These are phyloP conservation scores for Nicotiana obtusifolia DNA, from an alignment of 257 asterid species.

Conservation along the genomic window DNA sequence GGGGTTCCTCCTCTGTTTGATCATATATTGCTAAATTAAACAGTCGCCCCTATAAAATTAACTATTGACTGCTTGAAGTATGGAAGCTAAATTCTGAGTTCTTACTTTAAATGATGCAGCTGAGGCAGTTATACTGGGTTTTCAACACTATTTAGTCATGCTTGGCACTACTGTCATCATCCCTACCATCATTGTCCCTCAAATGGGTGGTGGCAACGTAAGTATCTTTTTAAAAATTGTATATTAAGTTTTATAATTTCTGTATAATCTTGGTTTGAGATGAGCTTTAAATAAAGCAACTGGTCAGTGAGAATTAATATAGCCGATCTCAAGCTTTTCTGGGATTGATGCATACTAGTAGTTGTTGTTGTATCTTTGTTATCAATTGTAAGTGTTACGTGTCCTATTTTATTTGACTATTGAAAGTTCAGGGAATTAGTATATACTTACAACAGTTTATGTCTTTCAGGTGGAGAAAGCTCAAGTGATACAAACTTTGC, in stretches of 20 bases:
- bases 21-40: neutral
- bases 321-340: neutral
- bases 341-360: neutral
- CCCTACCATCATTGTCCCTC: slow-evolving; percentile 78
- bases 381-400: neutral
- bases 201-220: slow-evolving; percentile 92
- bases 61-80: neutral
- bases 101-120: slow-evolving; percentile 39
- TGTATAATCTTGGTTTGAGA: neutral
- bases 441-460: neutral
- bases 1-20: neutral
- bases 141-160: slow-evolving; percentile 94
- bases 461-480: slow-evolving; percentile 65
- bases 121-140: slow-evolving; percentile 71
- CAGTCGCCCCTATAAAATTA: neutral
- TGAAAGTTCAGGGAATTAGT: neutral
- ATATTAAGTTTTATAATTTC: neutral
- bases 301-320: neutral
- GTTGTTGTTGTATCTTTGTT: neutral
- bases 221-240: slow-evolving; percentile 14
- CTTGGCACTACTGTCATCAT: slow-evolving; percentile 86
- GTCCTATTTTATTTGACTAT: neutral
- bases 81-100: neutral
- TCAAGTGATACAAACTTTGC: slow-evolving; percentile 65
- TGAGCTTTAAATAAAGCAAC: neutral